These are phyloP conservation scores for Vaccinium vitisidaea DNA, from an alignment of 148 eudicot species.

Conservation along the genomic window DNA sequence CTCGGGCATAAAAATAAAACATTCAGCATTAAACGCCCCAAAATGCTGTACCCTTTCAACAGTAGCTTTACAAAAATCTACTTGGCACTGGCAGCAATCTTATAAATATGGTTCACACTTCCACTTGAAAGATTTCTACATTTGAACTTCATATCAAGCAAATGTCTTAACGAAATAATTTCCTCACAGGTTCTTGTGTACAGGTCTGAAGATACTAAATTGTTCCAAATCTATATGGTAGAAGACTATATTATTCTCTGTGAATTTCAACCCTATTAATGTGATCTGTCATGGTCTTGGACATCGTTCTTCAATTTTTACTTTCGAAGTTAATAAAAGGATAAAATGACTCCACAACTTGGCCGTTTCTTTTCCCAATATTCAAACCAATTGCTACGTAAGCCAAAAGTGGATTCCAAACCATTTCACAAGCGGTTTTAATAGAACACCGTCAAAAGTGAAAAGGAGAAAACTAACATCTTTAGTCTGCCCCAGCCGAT, in stretches of 20 bases:
- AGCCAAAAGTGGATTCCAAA: not conserved
- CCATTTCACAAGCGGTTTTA: slow-evolving; percentile 4
- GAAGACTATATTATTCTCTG: not conserved
- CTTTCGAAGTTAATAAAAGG: not conserved
- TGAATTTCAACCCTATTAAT: not conserved
- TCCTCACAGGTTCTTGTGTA: not conserved
- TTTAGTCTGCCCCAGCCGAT: slow-evolving; percentile 97
- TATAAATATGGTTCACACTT: not conserved
- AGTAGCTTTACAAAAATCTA: not conserved
- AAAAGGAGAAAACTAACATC: slow-evolving; percentile 59
- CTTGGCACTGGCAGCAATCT: not conserved
- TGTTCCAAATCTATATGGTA: not conserved
- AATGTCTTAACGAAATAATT: not conserved
- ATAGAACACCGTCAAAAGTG: not conserved
- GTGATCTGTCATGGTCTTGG: not conserved
- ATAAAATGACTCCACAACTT: not conserved
- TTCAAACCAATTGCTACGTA: not conserved
- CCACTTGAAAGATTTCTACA: not conserved
- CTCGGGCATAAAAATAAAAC: not conserved
- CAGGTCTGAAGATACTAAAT: not conserved
- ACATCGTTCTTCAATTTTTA: not conserved
- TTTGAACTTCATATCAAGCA: not conserved
- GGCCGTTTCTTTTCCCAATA: not conserved
- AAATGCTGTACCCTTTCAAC: not conserved
- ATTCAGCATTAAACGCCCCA: not conserved